Percentiles rank a stretch among this genome's conserved stretches.
Conservation (phyloP, 1,284 basidiomycete species). For the Chalciporus piperatoides region DNA sequence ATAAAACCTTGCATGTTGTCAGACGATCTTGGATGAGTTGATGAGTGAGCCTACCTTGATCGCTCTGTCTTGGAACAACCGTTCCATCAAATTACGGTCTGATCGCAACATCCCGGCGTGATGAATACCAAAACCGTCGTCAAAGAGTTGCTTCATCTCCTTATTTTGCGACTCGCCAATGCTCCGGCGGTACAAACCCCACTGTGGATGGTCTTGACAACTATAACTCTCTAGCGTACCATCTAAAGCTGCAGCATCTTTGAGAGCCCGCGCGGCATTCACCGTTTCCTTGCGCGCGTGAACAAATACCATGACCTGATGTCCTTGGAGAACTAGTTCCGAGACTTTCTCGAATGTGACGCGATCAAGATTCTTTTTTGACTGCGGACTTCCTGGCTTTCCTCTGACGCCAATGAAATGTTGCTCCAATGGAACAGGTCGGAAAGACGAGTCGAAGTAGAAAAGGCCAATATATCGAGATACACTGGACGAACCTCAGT, state of each 20-base stretch:
- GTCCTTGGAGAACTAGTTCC: conserved; percentile 79
- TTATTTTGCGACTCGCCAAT: conserved; percentile 85
- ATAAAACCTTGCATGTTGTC: conserved; percentile 70
- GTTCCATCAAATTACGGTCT: conserved; percentile 95
- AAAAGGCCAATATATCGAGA: conserved; percentile 91
- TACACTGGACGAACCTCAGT: conserved; percentile 52
- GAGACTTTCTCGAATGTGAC: conserved; percentile 91
- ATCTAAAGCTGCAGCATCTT: conserved; percentile 77
- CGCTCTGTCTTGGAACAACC: conserved; percentile 86
- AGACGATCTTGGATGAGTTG: not conserved
- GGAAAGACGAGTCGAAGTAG: conserved; percentile 97
- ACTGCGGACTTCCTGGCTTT: conserved; percentile 74
- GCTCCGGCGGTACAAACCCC: conserved; percentile 71
- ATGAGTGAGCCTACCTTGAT: conserved; percentile 69
- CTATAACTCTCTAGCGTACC: conserved; percentile 76
- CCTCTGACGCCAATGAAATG: conserved; percentile 96
- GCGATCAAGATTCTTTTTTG: conserved; percentile 86
- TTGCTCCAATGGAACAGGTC: conserved; percentile 96
- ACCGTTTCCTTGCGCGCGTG: conserved; percentile 99
- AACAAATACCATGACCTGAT: conserved; percentile 99
- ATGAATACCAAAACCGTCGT: conserved; percentile 94
- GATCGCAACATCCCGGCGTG: conserved; percentile 97
- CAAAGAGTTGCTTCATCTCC: conserved; percentile 96
- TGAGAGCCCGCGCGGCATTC: conserved; percentile 83
- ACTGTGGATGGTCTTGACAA: conserved; percentile 77